Conservation (phyloP, 176 grass and related monocot species). For the Musa troglodytarum region DNA sequence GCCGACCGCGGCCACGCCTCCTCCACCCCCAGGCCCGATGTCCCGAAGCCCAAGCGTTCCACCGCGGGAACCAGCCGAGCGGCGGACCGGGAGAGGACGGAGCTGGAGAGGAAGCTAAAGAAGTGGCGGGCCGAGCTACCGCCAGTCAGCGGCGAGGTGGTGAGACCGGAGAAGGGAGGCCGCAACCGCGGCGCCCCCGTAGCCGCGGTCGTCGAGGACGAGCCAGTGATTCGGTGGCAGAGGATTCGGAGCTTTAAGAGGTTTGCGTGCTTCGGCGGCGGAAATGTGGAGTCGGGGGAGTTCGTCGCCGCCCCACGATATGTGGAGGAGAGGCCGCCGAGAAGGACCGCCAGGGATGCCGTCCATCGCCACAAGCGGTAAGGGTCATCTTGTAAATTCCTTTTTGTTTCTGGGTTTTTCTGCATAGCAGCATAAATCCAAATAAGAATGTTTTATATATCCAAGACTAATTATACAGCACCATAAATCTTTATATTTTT, state of each 20-base stretch:
- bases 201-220: not conserved
- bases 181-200: not conserved
- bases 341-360: not conserved
- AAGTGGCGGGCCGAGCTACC: slow-evolving; percentile 1
- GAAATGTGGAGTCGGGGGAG: slow-evolving; percentile 11
- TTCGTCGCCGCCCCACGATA: not conserved
- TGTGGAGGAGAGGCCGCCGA: not conserved
- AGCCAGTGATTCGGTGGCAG: not conserved
- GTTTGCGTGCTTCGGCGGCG: slow-evolving; percentile 14
- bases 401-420: not conserved
- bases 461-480: too few species aligned
- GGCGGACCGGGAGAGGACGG: not conserved
- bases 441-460: too few species aligned
- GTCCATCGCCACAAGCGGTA: not conserved
- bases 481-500: too few species aligned
- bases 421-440: not conserved
- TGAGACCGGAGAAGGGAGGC: not conserved
- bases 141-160: slow-evolving; percentile 1
- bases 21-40: not conserved
- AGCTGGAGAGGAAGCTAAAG: slow-evolving; percentile 19
- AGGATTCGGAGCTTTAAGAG: slow-evolving; percentile 16
- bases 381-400: not conserved
- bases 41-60: not conserved
- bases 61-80: not conserved
- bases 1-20: slow-evolving; percentile 1